Evolutionary conservation across 2,329 filamentous ascomycete genomes (phyloP), one percentile per base, ranked within the genome.

Genomic region (Tolypocladium endophyticum): DNA sequence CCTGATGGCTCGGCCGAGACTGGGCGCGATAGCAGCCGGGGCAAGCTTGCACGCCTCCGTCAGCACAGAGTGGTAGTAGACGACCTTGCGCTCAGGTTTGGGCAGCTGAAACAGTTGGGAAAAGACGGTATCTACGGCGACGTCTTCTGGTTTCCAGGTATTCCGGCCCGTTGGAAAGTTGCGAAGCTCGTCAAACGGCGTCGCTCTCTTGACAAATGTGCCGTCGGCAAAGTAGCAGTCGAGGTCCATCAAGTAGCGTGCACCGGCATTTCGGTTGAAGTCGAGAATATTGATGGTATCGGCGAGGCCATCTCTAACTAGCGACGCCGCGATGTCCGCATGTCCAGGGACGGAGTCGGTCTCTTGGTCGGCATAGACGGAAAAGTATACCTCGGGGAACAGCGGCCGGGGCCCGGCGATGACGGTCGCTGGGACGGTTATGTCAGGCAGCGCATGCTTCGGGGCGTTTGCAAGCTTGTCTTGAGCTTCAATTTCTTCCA

Each of bases 71-170:
- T 99, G 94, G 73, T 97, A 99, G 75, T 96, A 99, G 12, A 99
- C 90, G 1, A 96, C 81, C 74, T 97, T 97, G 76, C 96, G 92
- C 74, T 96, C 91, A 0, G 94, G 86, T 4, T 80, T 81, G 4
- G 94, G 94, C 43, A 99, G 82, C 72, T 91, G 89, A 70, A 96
- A 90, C 50, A 99, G 81, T 73, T 97, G 93, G 1, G 92, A 96
- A 73, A 99, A 99, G 60, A 97, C 91, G 6, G 93, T 92, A 72
- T 99, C 94, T n/a, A 99, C 91, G 3, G 89, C 90, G 61, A 97
- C 89, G 74, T 99, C 94, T 76, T 99, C 94, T 0, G 94, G 92
- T 74, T 99, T 99, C 93, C 94, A 99, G 0, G 90, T 92, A 18
- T 88, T 85, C 64, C 82, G 81, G 58, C 84, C 81, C 1, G 76